Conservation (phyloP, 495 filamentous ascomycete genomes). For the Xeromyces bisporus region DNA sequence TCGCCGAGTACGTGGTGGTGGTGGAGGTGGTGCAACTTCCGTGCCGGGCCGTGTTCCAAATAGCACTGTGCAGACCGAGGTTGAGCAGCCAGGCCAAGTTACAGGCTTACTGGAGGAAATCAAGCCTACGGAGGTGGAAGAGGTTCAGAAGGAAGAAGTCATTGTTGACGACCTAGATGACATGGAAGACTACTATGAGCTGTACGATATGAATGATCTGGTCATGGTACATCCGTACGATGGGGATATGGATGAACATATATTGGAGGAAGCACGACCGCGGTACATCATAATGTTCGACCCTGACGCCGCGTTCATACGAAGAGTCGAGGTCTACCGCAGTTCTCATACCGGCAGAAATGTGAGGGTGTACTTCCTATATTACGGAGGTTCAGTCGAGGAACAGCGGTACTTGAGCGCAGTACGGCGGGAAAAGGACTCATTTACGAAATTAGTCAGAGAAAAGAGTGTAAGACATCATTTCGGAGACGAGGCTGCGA, state of each 20-base stretch:
- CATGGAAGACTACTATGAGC: slow-evolving; percentile 79
- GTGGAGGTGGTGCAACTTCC: slow-evolving; percentile 45
- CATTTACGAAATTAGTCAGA: slow-evolving; percentile 82
- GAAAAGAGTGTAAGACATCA: slow-evolving; percentile 51
- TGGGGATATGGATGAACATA: slow-evolving; percentile 89
- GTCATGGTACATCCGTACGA: slow-evolving; percentile 84
- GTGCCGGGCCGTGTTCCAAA: slow-evolving; percentile 39
- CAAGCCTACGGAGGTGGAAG: slow-evolving; percentile 46
- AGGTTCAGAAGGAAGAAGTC: slow-evolving; percentile 53
- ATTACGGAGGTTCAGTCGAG: slow-evolving; percentile 87
- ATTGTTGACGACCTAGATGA: slow-evolving; percentile 70
- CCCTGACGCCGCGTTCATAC: slow-evolving; percentile 87
- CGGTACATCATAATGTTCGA: slow-evolving; percentile 98
- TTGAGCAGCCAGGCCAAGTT: slow-evolving; percentile 65
- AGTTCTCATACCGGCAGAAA: slow-evolving; percentile 81
- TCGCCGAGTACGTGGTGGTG: slow-evolving; percentile 78
- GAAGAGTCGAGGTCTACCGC: slow-evolving; percentile 87
- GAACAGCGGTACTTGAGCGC: slow-evolving; percentile 86
- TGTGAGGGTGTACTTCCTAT: slow-evolving; percentile 88
- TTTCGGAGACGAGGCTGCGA: no score
- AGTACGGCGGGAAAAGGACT: slow-evolving; percentile 83
- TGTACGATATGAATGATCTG: slow-evolving; percentile 83
- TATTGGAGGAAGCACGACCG: slow-evolving; percentile 83
- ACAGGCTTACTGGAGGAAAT: slow-evolving; percentile 48
- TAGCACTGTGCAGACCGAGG: slow-evolving; percentile 57